These are phyloP conservation scores for Stephania japonica DNA, from an alignment of 164 flowering plant species.

Conservation along the genomic window DNA sequence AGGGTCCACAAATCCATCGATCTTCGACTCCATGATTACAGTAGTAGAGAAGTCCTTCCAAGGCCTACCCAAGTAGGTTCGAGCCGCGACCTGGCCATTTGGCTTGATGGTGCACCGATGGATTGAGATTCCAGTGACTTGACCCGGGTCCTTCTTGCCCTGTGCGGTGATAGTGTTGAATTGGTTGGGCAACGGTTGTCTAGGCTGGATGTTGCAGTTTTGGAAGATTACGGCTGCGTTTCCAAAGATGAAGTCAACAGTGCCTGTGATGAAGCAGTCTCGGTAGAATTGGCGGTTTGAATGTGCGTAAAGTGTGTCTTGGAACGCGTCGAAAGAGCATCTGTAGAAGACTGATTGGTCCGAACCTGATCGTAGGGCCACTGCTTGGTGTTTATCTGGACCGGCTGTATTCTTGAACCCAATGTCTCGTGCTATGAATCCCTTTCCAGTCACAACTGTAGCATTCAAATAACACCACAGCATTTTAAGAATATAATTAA, in stretches of 20 bases:
- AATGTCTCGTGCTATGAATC: conserved; percentile 67
- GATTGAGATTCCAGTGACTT: conserved; percentile 66
- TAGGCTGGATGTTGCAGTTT: conserved; percentile 54
- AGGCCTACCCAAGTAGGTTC: conserved; percentile 74
- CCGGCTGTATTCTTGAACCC: conserved; percentile 69
- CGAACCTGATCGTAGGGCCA: conserved; percentile 65
- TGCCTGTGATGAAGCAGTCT: conserved; percentile 63
- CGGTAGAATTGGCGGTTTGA: conserved; percentile 79
- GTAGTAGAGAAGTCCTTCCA: conserved; percentile 81
- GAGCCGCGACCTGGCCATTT: conserved; percentile 30
- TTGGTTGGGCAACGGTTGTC: conserved; percentile 58
- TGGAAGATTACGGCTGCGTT: conserved; percentile 66
- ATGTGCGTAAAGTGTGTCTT: conserved; percentile 81
- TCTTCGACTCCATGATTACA: conserved; percentile 51
- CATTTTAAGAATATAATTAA: no score
- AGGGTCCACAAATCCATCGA: conserved; percentile 43
- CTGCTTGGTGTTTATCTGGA: conserved; percentile 70
- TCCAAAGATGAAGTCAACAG: conserved; percentile 85
- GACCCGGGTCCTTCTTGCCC: conserved; percentile 64
- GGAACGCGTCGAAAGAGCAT: conserved; percentile 62
- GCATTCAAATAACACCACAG: not conserved
- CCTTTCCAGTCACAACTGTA: conserved; percentile 60
- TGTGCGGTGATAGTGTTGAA: conserved; percentile 76
- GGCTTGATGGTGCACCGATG: conserved; percentile 42
- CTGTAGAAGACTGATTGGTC: conserved; percentile 53